Base-by-base conservation (phyloP, 345 rosid genomes). In the Camelina sativa region DNA sequence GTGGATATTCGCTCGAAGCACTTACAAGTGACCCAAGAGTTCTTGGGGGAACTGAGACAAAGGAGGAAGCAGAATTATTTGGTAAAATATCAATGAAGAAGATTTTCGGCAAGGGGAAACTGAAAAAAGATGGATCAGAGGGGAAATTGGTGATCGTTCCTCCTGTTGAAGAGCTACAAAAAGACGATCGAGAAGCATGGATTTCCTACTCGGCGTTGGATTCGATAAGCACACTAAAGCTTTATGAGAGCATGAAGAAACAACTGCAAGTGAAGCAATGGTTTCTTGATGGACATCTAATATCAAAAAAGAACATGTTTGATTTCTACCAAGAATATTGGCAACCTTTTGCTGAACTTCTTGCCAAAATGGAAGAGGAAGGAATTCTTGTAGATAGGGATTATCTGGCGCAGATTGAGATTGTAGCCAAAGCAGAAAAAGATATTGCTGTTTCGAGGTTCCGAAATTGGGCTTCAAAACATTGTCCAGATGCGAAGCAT, bases 1-100 rank as follows among this genome's bases (percentile, higher is more conserved):
- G 99, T 81, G 99, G 96, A 20, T 95, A 95, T 83, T 90, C 97
- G 57, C 92, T 95, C 46, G 99, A 95, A 87, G 98, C 92, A 74
- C 98, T 95, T 72, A 89, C 98, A 4, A 78, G 92, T 70, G 92
- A 95, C 62, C 70, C 59, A 62, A 80, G 41, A 46, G 88, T 95
- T 74, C 89, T 90, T 87, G 38, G 69, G 43, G 85, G 73, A 25
- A 81, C 80, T 68, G 57, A 55, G 34, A 77, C 81, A 55, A 65
- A 79, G 65, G 81, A 76, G 48, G 82, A 82, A 74, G 82, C 85
- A 43, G 87, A 85, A 41, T 80, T 95, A 74, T 80, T 95, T 50
- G 96, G 99, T 68, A 95, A 95, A 76, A 79, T 82, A 62, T 95
- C 97, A 16, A 95, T 95, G 98, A 89, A 95, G 79, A 84, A 81